A percentile compares a stretch with the other conserved stretches of the same genome.
Conservation (phyloP, 2,329 filamentous ascomycete genomes). For the Diplocarpon rosae region DNA sequence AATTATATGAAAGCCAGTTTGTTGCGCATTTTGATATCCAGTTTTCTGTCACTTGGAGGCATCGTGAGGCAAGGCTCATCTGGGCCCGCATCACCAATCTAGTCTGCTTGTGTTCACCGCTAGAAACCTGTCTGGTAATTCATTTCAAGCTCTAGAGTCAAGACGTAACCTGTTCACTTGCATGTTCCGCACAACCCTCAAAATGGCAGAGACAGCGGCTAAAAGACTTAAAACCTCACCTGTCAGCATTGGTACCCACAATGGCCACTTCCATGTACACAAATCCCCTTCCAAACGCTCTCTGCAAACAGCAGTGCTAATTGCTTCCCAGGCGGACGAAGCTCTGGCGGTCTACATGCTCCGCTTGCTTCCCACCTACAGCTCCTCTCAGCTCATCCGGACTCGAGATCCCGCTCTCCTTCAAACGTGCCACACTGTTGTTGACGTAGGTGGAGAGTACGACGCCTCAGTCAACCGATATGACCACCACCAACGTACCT, state of each 20-base stretch:
- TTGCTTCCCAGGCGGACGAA: constrained; percentile 78
- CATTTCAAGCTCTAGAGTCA: background rate
- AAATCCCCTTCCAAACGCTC: too few relatives aligned
- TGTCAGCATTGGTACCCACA: constrained; percentile 69
- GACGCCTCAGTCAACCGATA: constrained; percentile 66
- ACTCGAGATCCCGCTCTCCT: constrained; percentile 76
- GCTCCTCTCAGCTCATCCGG: constrained; percentile 62
- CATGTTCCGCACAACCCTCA: constrained; percentile 37
- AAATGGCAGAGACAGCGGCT: constrained; percentile 58
- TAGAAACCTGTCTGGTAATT: background rate
- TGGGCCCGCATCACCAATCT: too few relatives aligned
- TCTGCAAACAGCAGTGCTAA: too few relatives aligned
- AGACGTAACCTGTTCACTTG: background rate
- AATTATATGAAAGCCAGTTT: too few relatives aligned
- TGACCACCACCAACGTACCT: constrained; percentile 95
- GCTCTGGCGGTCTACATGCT: constrained; percentile 95
- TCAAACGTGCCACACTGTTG: constrained; percentile 80
- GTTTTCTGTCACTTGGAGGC: too few relatives aligned
- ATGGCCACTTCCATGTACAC: constrained; percentile 37
- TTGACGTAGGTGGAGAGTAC: constrained; percentile 96
- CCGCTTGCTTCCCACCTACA: constrained; percentile 74
- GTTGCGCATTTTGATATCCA: too few relatives aligned
- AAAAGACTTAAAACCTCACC: constrained; percentile 76
- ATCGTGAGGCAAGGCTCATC: too few relatives aligned
- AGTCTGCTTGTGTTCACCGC: background rate